Conservation (phyloP, 345 rosid genomes). For the Camelina hispida region DNA sequence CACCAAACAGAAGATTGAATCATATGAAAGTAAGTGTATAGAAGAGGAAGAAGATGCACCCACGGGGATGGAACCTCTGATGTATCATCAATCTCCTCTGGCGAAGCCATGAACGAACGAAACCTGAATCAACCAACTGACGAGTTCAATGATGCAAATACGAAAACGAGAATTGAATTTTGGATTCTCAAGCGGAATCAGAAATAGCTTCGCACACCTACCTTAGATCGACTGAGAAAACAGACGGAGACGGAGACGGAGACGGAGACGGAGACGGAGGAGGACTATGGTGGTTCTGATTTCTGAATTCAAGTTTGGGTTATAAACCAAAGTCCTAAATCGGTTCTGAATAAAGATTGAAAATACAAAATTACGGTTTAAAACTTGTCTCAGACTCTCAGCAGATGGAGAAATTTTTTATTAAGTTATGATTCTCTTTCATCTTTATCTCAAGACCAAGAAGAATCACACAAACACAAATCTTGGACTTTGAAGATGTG, state of each 20-base stretch:
- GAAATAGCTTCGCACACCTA: background rate
- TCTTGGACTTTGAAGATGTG: background rate
- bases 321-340: conserved; percentile 14
- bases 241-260: background rate
- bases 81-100: conserved; percentile 29
- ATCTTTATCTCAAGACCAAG: background rate
- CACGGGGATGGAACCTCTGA: conserved; percentile 38
- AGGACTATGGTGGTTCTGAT: background rate
- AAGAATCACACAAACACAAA: background rate
- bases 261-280: background rate
- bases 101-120: conserved; percentile 35
- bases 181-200: conserved; percentile 12
- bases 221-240: background rate
- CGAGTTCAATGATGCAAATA: background rate
- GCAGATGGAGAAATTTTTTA: background rate
- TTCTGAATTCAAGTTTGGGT: conserved; percentile 2
- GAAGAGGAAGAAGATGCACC: conserved; percentile 10
- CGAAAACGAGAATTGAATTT: background rate
- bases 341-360: conserved; percentile 11
- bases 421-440: too few relatives aligned
- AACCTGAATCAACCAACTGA: conserved; percentile 26
- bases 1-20: background rate
- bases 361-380: background rate
- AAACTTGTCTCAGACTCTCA: background rate
- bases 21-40: background rate